These are phyloP conservation scores for Boletellus sp. DNA, from an alignment of 1,284 basidiomycete genomes.

Conservation along the genomic window DNA sequence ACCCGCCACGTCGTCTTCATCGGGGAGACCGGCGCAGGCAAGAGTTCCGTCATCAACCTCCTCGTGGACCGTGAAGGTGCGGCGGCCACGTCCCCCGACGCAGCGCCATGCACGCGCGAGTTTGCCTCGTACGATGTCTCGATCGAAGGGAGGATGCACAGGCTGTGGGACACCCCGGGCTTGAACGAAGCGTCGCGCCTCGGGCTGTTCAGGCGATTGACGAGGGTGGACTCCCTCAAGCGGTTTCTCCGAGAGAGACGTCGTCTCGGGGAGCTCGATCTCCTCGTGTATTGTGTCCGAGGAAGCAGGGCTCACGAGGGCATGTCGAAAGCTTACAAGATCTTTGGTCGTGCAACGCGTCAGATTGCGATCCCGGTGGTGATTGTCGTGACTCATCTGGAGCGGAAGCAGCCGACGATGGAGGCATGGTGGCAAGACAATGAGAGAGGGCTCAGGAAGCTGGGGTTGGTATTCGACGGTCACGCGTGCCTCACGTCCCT, in stretches of 20 bases:
- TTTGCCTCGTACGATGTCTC: conserved; percentile 15
- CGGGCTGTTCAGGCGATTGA: conserved; percentile 8
- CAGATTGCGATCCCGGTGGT: conserved; percentile 23
- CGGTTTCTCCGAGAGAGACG: conserved; percentile 17
- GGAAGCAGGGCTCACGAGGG: conserved; percentile 12
- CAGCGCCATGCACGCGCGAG: conserved; percentile 16
- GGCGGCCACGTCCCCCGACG: conserved; percentile 13
- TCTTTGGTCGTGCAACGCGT: conserved; percentile 17
- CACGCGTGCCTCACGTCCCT: conserved; percentile 27
- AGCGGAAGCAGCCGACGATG: conserved; percentile 26
- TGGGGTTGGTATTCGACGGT: conserved; percentile 24
- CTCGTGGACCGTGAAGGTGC: conserved; percentile 10
- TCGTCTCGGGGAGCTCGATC: conserved; percentile 13
- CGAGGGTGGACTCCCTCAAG: conserved; percentile 2
- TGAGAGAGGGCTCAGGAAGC: conserved; percentile 6
- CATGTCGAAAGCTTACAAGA: conserved; percentile 15
- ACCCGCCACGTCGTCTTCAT: conserved; percentile 26
- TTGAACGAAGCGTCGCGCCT: conserved; percentile 18
- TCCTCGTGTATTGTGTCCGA: conserved; percentile 20
- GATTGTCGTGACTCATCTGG: conserved; percentile 28
- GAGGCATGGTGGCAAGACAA: conserved; percentile 33
- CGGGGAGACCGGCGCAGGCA: conserved; percentile 27
- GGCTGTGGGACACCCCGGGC: conserved; percentile 31
- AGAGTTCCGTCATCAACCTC: conserved; percentile 30
- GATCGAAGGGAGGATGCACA: conserved; percentile 12